A percentile compares a stretch with the other conserved stretches of the same genome.
These are phyloP conservation scores for Hebeloma cylindrosporum DNA, from an alignment of 768 basidiomycete species.

Conservation along the genomic window DNA sequence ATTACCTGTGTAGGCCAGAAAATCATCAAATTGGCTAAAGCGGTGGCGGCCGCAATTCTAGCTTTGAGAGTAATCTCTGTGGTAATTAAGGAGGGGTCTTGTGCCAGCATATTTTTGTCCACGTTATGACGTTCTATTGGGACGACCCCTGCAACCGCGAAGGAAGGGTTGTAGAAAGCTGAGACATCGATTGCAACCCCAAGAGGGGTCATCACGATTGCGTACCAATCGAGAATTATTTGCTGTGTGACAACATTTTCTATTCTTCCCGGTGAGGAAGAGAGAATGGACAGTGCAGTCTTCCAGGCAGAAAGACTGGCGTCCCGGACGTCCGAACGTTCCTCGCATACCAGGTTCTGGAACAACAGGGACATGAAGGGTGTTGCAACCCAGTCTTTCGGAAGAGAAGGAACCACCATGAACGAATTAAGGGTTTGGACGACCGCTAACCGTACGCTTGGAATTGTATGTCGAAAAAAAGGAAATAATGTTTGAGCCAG, in stretches of 20 bases:
- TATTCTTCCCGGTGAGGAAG: conserved; percentile 45
- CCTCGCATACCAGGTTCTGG: conserved; percentile 93
- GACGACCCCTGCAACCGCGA: conserved; percentile 46
- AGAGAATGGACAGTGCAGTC: conserved; percentile 60
- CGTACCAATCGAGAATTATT: conserved; percentile 80
- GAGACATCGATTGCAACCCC: conserved; percentile 72
- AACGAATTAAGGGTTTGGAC: conserved; percentile 87
- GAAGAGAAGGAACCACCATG: conserved; percentile 72
- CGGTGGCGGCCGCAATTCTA: conserved; percentile 73
- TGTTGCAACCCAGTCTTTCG: conserved; percentile 77
- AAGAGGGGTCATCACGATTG: conserved; percentile 85
- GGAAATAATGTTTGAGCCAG: conserved; percentile 89
- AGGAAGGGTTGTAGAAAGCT: conserved; percentile 64
- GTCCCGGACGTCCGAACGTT: conserved; percentile 79
- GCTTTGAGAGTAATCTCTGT: conserved; percentile 77
- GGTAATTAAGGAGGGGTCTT: conserved; percentile 83
- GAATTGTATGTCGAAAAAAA: conserved; percentile 96
- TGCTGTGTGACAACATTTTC: conserved; percentile 56
- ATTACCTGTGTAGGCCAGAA: conserved; percentile 67
- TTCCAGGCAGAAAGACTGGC: conserved; percentile 75
- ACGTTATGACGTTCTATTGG: conserved; percentile 81
- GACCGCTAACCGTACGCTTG: conserved; percentile 89
- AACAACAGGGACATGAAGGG: conserved; percentile 83
- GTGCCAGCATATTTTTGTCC: conserved; percentile 92
- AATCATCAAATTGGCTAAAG: conserved; percentile 68